phyloP scores from a whole-genome alignment of 352 stramenopile genomes.

The Blastocystis hominis region DNA sequence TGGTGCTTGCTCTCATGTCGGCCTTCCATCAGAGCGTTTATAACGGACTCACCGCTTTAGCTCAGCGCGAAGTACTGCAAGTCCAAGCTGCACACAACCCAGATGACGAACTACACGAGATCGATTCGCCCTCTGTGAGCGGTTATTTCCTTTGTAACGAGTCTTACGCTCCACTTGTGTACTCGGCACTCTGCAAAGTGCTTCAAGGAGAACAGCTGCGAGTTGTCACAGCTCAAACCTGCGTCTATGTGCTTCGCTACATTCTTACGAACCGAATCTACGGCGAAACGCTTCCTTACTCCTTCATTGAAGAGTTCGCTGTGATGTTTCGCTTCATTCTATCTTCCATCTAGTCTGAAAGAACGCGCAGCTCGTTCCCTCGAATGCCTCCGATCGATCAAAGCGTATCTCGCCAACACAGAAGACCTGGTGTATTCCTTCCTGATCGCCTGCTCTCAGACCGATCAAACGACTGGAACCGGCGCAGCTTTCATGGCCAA shows the following conservation, averaged over 20 bases:
- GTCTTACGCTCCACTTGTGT: background rate
- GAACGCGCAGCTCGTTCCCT: background rate
- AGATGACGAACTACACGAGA: background rate
- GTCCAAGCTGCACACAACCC: background rate
- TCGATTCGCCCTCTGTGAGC: background rate
- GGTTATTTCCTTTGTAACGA: conserved; percentile 24
- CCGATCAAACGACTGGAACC: background rate
- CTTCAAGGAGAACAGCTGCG: background rate
- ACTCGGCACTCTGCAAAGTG: background rate
- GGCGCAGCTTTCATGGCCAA: background rate
- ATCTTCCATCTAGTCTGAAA: background rate
- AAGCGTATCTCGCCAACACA: background rate
- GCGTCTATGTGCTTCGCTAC: background rate
- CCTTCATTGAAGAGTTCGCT: background rate
- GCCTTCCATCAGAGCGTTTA: conserved; percentile 12
- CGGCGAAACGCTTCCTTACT: background rate
- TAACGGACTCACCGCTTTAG: background rate
- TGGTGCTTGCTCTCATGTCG: background rate
- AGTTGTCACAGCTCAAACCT: background rate
- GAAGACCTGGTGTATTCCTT: conserved; percentile 3
- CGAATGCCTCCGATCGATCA: background rate
- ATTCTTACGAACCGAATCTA: conserved; percentile 12
- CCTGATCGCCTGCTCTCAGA: background rate
- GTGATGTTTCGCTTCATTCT: background rate
- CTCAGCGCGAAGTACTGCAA: background rate